Base-by-base conservation (phyloP, 2,329 filamentous ascomycete species). In the Ophiostoma ulmi region DNA sequence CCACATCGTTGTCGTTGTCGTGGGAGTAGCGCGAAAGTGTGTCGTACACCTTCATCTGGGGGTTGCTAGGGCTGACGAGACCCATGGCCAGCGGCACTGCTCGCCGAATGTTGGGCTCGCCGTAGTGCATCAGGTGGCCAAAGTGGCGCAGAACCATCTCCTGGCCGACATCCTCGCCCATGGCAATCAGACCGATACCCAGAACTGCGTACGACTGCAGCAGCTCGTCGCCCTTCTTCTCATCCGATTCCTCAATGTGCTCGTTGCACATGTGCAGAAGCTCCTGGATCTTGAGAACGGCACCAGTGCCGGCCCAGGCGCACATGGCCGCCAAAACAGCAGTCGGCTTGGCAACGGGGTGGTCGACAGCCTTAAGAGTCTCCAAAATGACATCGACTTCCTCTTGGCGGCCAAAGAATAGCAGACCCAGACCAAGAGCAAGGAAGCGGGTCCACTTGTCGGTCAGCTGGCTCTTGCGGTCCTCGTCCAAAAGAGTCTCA, bases 21-120 rank as follows among this genome's bases (percentile, higher is more conserved):
- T 99, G 95, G 74, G 91, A 96, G 86, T 99, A 99, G 78, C 95
- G 87, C 69, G 95, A 99, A 13, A 99, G 85, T 0, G 95, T 99
- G 80, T 99, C 95, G 83, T 99, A 99, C 67, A 99, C 92, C 85
- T 98, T 99, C 94, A 99, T 99, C 80, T 99, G 96, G 13, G 95
- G 95, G 83, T 99, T 99, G 82, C 93, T 97, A 14, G 96, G 93
- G 81, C 92, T 97, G 78, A 99, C 90, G 70, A 99, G 86, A 77
- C 94, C 96, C 93, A 99, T 96, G 36, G 95, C 95, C 70, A 99
- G 85, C 48, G 95, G 95, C 39, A 99, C 95, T 26, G 94, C 94
- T 78, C 95, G 95, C 73, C 95, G 91, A 76, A 99, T 99, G 79
- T 99, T 98, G 78, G 94, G 87, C 80, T 97, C 94, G 74, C 96